Base-by-base conservation (phyloP, 495 filamentous ascomycete genomes). In the Hypoxylon subgilvum region DNA sequence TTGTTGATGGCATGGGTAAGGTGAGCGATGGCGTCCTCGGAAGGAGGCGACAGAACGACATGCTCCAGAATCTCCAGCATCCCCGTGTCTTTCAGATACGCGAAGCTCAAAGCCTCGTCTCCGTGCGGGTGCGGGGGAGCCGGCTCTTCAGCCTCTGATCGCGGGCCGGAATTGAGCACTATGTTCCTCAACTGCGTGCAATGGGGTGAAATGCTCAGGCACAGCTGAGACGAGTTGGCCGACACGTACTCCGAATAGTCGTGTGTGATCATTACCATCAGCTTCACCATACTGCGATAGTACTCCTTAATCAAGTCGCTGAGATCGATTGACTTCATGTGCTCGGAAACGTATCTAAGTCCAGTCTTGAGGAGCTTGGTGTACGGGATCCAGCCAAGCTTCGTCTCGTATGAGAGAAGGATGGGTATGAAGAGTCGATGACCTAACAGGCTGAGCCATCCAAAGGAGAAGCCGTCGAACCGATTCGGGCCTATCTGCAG, bases 211-310 rank as follows among this genome's bases (percentile, higher is more conserved):
- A 97, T 89, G 61, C 84, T 84, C 68, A 91, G 88, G 79, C 89
- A 92, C 36, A 99, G 84, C 51, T 86, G 84, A 58, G 88, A 86
- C 61, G 96, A 89, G 68, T 94, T 89, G 61, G 93, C 89, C 21
- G 88, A 87, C 34, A 97, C 79, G 70, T 96, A 97, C 49, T 96
- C 92, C 0, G 92, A 90, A 72, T 90, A 97, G 69, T 99, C 94
- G 60, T 97, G 94, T 51, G 95, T 88, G 40, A 99, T 77, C 28
- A 97, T 82, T 14, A 94, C 75, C 55, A 97, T 72, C 49, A 96
- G 82, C 61, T 94, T 88, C 19, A 96, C 78, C 6, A 88, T 83
- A 2, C 87, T 91, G 61, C 89, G 86, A 70, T 97, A 97, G 38
- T 94, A 81, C 41, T 91, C 87, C 72, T 90, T 93, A 22, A 86